Evolutionary conservation across 2,329 filamentous ascomycete species (phyloP), one percentile per base, ranked within the genome.

Genomic region (Neofusicoccum sp.): DNA sequence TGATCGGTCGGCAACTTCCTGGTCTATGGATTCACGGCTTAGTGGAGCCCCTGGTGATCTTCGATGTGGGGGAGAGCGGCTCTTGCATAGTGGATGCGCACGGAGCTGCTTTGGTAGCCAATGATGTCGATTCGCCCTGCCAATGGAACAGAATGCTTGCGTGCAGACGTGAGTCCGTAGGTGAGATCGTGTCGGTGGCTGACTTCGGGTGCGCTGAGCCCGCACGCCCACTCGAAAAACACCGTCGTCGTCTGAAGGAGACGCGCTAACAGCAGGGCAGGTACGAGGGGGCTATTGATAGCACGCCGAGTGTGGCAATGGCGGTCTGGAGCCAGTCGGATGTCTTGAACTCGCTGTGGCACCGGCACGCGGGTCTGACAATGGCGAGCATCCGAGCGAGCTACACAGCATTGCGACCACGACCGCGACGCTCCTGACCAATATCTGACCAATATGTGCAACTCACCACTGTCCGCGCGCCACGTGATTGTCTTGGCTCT

Each of bases 301-400:
- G 51, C 26, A 26, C n/a, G 51, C 51, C 38, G 8, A 43, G 51
- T 56, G 51, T 38, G 49, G 34, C 34, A 31, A 38, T 38, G 33
- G 48, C 16, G 14, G 11, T 12, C 12, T 11, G 9, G 51, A 28
- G 38, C 51, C 51, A 44, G 43, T 43, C 51, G 51, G 38, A 56
- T 44, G 51, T 33, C 51, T 56, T 6, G 20, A 20, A 44, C 51
- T 33, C 24, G 34, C 38, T 14, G 51, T 56, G 14, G 38, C 40
- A 56, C 51, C 38, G 38, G 6, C 51, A 56, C 51, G 51, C 51
- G 51, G 51, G 51, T 56, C 51, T 56, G 51, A 56, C 51, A 56
- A 56, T 43, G 28, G 38, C 51, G n/a, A 8, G 38, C 34, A 56
- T 43, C 51, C 51, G 51, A 33, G 28, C 28, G 28, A 48, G 36